Evolutionary conservation across 1,139 yeast species (phyloP), one percentile per base, ranked within the genome.

Genomic region (Martiniozyma asiatica): DNA sequence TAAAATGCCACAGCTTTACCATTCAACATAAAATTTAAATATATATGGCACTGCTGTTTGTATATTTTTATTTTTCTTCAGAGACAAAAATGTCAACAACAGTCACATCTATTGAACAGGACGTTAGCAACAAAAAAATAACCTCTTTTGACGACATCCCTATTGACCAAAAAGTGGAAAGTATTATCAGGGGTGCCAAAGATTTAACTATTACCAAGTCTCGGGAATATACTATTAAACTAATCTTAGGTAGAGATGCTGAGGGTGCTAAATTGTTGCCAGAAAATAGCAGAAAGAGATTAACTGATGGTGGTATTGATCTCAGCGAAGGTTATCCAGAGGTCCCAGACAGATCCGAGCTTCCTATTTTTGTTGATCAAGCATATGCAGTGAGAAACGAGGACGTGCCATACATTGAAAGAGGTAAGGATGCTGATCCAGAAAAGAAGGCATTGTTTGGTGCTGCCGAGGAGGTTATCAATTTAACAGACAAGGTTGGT

Each of bases 391-490:
- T 37, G 61, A 63, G 47, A 51, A 30, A 31, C 15, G 22, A 35
- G 8, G 40, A 38, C 18, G 30, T 33, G n/a, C 35, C 56, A 39
- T 34, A 27, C 30, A 47, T 58, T 32, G 72, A 65, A 38, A 49
- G 72, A 38, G 73, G 65, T 25, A 51, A 50, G 34, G 55, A 56
- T 39, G 73, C 73, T 19, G 72, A 67, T 40, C 68, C 67, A 4
- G 71, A 65, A 37, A 67, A 67, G 56, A 65, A 62, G 45, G 66
- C 69, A 2, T 47, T 68, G 29, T 57, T 68, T 31, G 60, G 63
- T 12, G 72, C 71, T 30, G 73, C 70, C 12, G 56, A 50, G 32
- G 65, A 65, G 41, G 68, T 68, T 12, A 58, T 42, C 24, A 39
- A 68, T 35, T 53, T 66, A 39, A 64, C 72, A 28, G 63, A 61